A percentile compares a stretch with the other conserved stretches of the same genome.
Conservation (phyloP, 2,329 filamentous ascomycete genomes). For the Parafenestella ontariensis region DNA sequence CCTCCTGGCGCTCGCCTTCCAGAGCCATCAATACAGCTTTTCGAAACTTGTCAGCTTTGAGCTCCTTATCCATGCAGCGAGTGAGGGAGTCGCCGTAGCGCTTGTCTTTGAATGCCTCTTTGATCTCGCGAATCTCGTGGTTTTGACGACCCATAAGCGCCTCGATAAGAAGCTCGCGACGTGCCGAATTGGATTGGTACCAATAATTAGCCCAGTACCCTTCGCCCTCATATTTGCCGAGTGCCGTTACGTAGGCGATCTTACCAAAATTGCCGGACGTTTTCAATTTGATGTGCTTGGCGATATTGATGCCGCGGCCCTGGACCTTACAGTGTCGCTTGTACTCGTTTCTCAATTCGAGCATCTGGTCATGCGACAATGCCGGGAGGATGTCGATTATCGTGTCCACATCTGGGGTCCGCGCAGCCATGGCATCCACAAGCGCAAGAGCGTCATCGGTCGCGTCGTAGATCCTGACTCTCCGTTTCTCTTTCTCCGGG, state of each 20-base stretch:
- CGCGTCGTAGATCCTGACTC: conserved; percentile 81
- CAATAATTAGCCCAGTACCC: conserved; percentile 98
- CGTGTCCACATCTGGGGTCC: conserved; percentile 68
- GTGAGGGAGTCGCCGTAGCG: conserved; percentile 83
- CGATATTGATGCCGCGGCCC: conserved; percentile 81
- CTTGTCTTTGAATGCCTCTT: conserved; percentile 87
- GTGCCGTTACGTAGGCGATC: conserved; percentile 85
- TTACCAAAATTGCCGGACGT: conserved; percentile 83
- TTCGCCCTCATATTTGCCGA: conserved; percentile 91
- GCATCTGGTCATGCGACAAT: conserved; percentile 84
- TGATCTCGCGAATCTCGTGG: conserved; percentile 85
- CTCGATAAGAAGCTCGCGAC: conserved; percentile 91
- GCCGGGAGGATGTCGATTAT: conserved; percentile 85
- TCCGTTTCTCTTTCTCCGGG: conserved; percentile 57
- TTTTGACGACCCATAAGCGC: conserved; percentile 89
- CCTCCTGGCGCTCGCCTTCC: conserved; percentile 83
- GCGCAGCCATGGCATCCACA: conserved; percentile 74
- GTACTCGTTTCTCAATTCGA: conserved; percentile 86
- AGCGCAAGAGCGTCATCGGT: conserved; percentile 78
- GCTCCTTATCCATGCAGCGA: conserved; percentile 88
- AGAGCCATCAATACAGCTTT: conserved; percentile 83
- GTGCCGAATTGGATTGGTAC: conserved; percentile 86
- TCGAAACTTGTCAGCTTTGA: conserved; percentile 96
- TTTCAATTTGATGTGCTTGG: conserved; percentile 85
- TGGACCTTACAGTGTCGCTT: conserved; percentile 87